Base-by-base conservation (phyloP, 2,329 filamentous ascomycete genomes). In the Emydomyces testavorans region DNA sequence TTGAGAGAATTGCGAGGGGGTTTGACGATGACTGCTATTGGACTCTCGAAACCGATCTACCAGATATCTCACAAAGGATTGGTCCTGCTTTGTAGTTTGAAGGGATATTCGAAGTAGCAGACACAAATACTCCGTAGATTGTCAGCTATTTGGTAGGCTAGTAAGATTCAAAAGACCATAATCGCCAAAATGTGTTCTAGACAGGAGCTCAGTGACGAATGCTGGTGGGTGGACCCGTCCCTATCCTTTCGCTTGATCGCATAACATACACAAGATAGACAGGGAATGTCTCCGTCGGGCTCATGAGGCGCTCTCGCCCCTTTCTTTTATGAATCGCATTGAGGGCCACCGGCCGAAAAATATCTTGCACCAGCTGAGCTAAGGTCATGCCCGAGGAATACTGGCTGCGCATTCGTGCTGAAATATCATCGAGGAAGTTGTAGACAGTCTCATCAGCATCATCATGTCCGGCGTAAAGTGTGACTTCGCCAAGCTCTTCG, bases 1-100 rank as follows among this genome's bases (percentile, higher is more conserved):
- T 50, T 37, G 51, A 51, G 50, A 52, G 50, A 49, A 40, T 48
- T 26, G 49, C 49, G 18, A 49, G 48, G 46, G 42, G 49, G 32
- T 51, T 49, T 28, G 35, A 41, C 32, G 49, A 53, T 48, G 46
- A 49, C 16, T 53, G 51, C 28, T 34, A 42, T 15, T 53, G 49
- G 51, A 51, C 51, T 41, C 50, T 53, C 36, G 49, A 53, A 51
- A 50, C 41, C 16, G 36, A 42, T 36, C 40, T 52, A 38, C 50
- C 38, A 36, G 49, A 45, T 48, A 38, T 6, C 26, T 45, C 34
- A 24, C 11, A 46, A 18, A 26, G 18, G 21, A 26, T 23, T 38
- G 35, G 26, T 20, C 15, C 15, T 28, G n/a, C 21, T 8, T 39
- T 39, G 34, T 36, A 46, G 21, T 44, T 36, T n/a, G n/a, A n/a